Conservation (phyloP, 2,329 filamentous ascomycete species). For the Colletotrichum theobromicola region DNA sequence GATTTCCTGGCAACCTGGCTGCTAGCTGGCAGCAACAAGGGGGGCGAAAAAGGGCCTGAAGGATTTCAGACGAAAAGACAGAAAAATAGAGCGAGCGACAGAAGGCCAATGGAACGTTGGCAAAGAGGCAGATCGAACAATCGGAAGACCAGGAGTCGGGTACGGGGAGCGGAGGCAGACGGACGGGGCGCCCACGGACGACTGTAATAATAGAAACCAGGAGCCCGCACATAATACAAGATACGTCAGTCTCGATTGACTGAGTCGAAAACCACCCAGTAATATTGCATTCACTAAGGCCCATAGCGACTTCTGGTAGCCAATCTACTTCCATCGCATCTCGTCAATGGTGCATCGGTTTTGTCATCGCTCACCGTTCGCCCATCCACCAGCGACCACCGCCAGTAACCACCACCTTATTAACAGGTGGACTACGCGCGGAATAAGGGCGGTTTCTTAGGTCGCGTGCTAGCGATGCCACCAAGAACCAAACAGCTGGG, state of each 20-base stretch:
- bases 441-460: not conserved
- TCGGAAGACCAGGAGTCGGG: not conserved
- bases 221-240: not conserved
- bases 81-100: not conserved
- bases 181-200: not conserved
- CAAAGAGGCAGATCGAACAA: not conserved
- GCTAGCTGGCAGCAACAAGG: not conserved
- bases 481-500: not conserved
- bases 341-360: too few species aligned
- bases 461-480: not conserved
- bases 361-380: not conserved
- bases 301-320: not conserved
- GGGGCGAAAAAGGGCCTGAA: not conserved
- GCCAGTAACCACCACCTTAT: not conserved
- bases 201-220: constrained; percentile 17
- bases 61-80: not conserved
- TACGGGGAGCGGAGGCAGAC: not conserved
- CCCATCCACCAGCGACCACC: not conserved
- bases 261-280: not conserved
- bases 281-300: not conserved
- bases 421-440: not conserved
- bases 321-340: not conserved
- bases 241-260: constrained; percentile 12
- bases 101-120: not conserved
- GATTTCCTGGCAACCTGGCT: not conserved